A percentile compares a stretch with the other conserved stretches of the same genome.
Evolutionary conservation across 2,329 filamentous ascomycete genomes (phyloP).

Genomic region (Xylariaceae sp.): DNA sequence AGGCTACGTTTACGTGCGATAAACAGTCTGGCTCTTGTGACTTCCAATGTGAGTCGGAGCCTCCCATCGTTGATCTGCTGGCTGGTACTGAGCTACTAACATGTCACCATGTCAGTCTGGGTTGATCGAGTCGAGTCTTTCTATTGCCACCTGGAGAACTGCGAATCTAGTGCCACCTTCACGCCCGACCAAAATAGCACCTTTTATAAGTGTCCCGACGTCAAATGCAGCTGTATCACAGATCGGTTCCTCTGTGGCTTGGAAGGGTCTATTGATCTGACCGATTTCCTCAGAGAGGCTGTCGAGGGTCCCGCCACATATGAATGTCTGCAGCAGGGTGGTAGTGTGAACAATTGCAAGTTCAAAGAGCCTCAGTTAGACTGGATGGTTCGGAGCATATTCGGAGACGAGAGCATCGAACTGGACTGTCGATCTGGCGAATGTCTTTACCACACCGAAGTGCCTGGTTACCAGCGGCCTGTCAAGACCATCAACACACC

Average conservation of each 20-base stretch:
- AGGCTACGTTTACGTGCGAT: conserved; percentile 92
- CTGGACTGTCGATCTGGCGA: conserved; percentile 81
- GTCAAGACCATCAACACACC: conserved; percentile 96
- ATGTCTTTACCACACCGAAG: conserved; percentile 87
- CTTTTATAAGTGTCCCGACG: conserved; percentile 76
- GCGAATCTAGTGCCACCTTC: conserved; percentile 66
- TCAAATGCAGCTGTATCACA: conserved; percentile 82
- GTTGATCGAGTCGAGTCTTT: conserved; percentile 92
- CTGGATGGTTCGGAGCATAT: conserved; percentile 78
- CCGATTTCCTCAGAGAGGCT: conserved; percentile 75
- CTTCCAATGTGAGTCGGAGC: conserved; percentile 72
- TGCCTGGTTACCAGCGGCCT: conserved; percentile 83
- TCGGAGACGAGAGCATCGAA: conserved; percentile 86
- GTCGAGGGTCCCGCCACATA: conserved; percentile 89
- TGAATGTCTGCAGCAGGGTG: conserved; percentile 63
- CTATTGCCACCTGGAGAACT: conserved; percentile 85
- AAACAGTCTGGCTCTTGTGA: conserved; percentile 73
- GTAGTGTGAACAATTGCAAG: conserved; percentile 62
- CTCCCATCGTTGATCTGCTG: neutral
- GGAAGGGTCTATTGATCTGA: conserved; percentile 84
- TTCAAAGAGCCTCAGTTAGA: conserved; percentile 95
- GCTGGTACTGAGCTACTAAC: conserved; percentile 11
- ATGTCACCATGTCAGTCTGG: conserved; percentile 63
- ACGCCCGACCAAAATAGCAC: conserved; percentile 72
- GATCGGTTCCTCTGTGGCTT: conserved; percentile 93